Base-by-base conservation (phyloP, 2,329 filamentous ascomycete species). In the Tetracladium maxilliforme region DNA sequence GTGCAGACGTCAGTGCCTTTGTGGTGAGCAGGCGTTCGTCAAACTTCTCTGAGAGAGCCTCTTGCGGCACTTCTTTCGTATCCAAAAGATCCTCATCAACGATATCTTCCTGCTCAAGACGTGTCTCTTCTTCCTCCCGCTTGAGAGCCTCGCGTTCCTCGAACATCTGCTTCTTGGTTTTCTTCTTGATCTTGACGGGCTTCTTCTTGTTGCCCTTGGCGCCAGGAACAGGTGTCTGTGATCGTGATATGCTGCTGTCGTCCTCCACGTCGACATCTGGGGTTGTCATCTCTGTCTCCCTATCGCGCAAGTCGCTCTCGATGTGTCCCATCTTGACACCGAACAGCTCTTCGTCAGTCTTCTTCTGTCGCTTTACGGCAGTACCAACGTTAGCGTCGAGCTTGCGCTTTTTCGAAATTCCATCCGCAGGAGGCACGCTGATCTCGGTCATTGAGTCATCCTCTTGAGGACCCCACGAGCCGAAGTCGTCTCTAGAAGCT, bases 331-430 rank as follows among this genome's bases (percentile, higher is more conserved):
- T 58, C 17, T 63, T 66, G 22, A 78, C 58, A 10, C 69, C 72
- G 42, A 84, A 84, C 5, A 87, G 58, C 38, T 83, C 79, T 38
- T 87, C 80, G 30, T 86, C 80, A 1, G 61, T 61, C 44, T 82
- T 83, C 54, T 84, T 87, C 39, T 76, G 78, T 24, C 81, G 71
- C 48, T 92, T 90, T 25, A 79, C 69, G 23, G 75, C 66, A 27
- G 67, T 65, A 30, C 79, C 68, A 12, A 80, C 65, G 19, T 75
- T 71, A 22, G 72, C 56, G 19, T 78, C 68, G 19, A 82, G 61
- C 48, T 87, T 90, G 35, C 79, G 72, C 47, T 92, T 90, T 46
- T 54, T 78, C 30, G 45, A 52, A 34, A 43, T 53, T 32, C 51
- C 45, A 24, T 81, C 74, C 22, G 66, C 54, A 30, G 75, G 59